Base-by-base conservation (phyloP, 1,284 basidiomycete species). In the Sanguinoderma infundibulare region DNA sequence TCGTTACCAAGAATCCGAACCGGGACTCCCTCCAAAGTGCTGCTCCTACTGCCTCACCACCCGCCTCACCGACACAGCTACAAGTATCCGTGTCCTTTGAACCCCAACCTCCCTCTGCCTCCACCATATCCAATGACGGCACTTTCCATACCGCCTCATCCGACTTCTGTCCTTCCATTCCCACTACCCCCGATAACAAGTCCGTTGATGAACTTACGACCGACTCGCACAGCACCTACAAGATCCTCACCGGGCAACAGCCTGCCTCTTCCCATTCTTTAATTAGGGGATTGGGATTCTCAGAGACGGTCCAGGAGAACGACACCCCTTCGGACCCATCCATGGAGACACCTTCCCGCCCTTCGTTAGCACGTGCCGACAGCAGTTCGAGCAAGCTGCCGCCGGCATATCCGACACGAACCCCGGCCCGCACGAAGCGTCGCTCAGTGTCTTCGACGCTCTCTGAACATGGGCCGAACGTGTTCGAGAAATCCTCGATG, bases 381-480 rank as follows among this genome's bases (percentile, higher is more conserved):
- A 69, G 69, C 49, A 73, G 71, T 63, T 74, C 77, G 2, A 47
- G 35, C 61, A 81, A 78, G 63, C 74, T 79, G 2, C 87, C 89
- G 12, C 87, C 87, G 1, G 75, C 80, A 2, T 80, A 83, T 66
- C 86, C 87, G 49, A 83, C 89, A 15, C 91, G 96, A 15, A 99
- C 96, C 0, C 97, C 96, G 0, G 94, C 92, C 3, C 86, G 96
- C 8, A 98, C 96, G 1, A 98, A 98, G 74, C 89, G 97, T 2
- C 90, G 96, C 20, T 98, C 96, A 0, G 87, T 98, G 10, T 95
- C 95, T 0, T 96, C 94, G 2, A 89, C 88, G 2, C 78, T 90
- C 32, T 90, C 89, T 22, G 86, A 88, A 53, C 79, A 82, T 14
- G 79, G 77, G 5, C 83, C 85, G 0, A 82, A 84, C 0, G 75